A percentile compares a stretch with the other conserved stretches of the same genome.
phyloP scores from a whole-genome alignment of 768 basidiomycete genomes.

The Xanthoconium purpureum region DNA sequence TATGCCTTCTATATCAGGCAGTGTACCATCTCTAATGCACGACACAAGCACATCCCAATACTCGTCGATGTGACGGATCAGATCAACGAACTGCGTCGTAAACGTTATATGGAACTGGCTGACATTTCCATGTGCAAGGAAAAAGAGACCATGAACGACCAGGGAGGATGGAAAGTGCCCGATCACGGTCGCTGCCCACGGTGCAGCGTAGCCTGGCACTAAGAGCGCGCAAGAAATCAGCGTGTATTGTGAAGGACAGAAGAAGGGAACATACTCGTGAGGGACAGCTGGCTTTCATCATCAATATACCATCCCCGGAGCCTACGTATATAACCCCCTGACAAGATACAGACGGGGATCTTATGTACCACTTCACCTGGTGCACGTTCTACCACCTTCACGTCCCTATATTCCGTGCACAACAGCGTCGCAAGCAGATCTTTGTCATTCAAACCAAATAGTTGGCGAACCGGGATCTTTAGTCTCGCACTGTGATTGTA shows the following conservation, averaged over 20 bases:
- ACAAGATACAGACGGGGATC: constrained; percentile 6
- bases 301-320: constrained; percentile 8
- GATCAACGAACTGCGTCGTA: constrained; percentile 5
- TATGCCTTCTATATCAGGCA: constrained; percentile 16
- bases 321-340: constrained; percentile 1
- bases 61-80: constrained; percentile 15
- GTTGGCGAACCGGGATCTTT: background rate
- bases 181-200: constrained; percentile 17
- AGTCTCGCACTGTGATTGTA: constrained; percentile 3
- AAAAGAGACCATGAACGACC: constrained; percentile 23
- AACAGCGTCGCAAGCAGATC: background rate
- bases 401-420: background rate
- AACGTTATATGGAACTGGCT: background rate
- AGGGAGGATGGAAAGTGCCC: constrained; percentile 14
- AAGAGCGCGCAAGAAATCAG: background rate
- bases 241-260: background rate
- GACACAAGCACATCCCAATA: constrained; percentile 17
- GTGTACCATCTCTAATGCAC: constrained; percentile 10
- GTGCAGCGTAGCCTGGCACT: constrained; percentile 13
- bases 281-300: constrained; percentile 8
- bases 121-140: constrained; percentile 8
- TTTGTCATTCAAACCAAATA: background rate
- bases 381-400: constrained; percentile 7
- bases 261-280: background rate
- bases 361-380: background rate